Percentiles rank a stretch among this genome's conserved stretches.
phyloP scores from a whole-genome alignment of 495 filamentous ascomycete genomes.

The Margaritispora aquatica region DNA sequence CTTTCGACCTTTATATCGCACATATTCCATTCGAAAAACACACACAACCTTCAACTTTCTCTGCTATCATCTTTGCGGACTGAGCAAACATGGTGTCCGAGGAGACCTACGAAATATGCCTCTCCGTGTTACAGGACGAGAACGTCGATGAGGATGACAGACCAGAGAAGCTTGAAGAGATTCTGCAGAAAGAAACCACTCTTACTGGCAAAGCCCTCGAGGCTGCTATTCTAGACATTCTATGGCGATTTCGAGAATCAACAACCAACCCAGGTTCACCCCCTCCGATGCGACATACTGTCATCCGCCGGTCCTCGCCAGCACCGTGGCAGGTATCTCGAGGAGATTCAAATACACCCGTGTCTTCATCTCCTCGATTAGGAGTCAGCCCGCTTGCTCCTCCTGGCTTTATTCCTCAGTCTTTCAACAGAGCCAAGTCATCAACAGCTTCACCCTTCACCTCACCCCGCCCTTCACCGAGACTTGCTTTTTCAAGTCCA shows the following conservation, averaged over 20 bases:
- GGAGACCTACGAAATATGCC: conserved; percentile 82
- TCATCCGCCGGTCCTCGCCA: conserved; percentile 84
- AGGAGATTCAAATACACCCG: conserved; percentile 60
- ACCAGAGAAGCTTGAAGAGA: conserved; percentile 83
- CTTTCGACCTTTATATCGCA: neutral
- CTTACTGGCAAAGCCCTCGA: conserved; percentile 75
- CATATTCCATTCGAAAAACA: neutral
- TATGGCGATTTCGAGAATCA: conserved; percentile 86
- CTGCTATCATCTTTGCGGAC: neutral
- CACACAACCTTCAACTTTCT: neutral
- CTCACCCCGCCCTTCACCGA: conserved; percentile 88
- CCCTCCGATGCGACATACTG: conserved; percentile 78
- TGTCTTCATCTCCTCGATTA: conserved; percentile 67
- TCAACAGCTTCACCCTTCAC: conserved; percentile 84
- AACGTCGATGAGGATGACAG: conserved; percentile 89
- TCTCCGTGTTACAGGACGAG: conserved; percentile 79
- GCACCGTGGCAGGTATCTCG: conserved; percentile 84
- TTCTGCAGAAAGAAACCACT: conserved; percentile 71
- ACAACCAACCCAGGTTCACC: conserved; percentile 68
- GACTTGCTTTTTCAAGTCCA: conserved; percentile 83
- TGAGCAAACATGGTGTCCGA: conserved; percentile 75
- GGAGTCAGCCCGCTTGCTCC: conserved; percentile 76
- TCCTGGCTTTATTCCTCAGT: conserved; percentile 73
- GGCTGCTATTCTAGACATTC: conserved; percentile 81
- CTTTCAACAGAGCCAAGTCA: conserved; percentile 65